Conservation (phyloP, 306 rosid genomes). For the Herpetospermum pedunculosum region DNA sequence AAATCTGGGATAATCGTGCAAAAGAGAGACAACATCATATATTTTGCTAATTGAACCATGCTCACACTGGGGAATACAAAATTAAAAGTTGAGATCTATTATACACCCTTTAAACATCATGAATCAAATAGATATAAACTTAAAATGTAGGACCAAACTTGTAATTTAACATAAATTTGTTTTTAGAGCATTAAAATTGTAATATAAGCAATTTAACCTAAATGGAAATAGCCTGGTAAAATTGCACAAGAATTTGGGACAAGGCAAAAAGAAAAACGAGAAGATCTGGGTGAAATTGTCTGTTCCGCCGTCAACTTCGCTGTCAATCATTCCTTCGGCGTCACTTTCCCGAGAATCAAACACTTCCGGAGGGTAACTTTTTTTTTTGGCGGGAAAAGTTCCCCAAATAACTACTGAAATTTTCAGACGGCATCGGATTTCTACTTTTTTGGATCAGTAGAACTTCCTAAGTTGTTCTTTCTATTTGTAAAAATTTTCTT, state of each 20-base stretch:
- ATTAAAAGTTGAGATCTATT: no score
- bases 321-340: conserved; percentile 2
- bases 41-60: no score
- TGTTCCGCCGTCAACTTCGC: conserved; percentile 7
- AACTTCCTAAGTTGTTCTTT: background rate
- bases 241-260: background rate
- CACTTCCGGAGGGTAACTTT: background rate
- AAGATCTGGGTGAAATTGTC: background rate
- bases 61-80: no score
- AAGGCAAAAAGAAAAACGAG: background rate
- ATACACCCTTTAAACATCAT: no score
- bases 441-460: background rate
- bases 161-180: no score
- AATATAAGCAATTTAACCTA: background rate
- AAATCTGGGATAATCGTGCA: no score
- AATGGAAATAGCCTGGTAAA: background rate
- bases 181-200: background rate
- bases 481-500: background rate
- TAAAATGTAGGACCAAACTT: no score
- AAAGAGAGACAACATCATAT: no score
- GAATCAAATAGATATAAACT: no score
- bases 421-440: background rate
- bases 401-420: background rate
- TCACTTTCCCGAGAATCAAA: conserved; percentile 8
- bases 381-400: conserved; percentile 54